Evolutionary conservation across 2,329 filamentous ascomycete species (phyloP), one percentile per base, ranked within the genome.

Genomic region (Phialophora expanda): DNA sequence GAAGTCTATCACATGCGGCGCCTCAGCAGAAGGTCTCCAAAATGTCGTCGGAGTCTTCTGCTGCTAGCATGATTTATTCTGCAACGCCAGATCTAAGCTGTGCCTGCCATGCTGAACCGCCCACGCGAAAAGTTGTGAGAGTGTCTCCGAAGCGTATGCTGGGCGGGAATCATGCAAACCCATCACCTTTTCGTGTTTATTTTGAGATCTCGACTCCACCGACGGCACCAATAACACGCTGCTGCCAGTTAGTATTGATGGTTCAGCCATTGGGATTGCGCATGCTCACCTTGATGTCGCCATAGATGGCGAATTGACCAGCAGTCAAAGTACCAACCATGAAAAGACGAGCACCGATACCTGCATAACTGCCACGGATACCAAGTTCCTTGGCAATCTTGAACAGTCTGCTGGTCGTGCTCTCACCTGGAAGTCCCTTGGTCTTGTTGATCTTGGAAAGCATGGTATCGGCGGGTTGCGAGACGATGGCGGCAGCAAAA

Each of bases 391-490:
- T 90, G 73, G 83, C 91, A 76, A 96, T 96, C 89, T 95, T 95
- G 85, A 94, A 84, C 76, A 96, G 83, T 80, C 92, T 89, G 79
- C 84, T 86, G 78, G 86, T 86, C 75, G 90, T 95, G 76, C 92
- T 88, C 85, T 96, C 91, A 85, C 92, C 92, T 72, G 92, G 91
- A 68, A 88, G 84, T 82, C 91, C 92, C 85, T 92, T 89, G 82
- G 90, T 92, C 90, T 95, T 95, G 90, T 96, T 96, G 86, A 96
- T 95, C 88, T 94, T 95, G 83, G 87, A 90, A 71, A 96, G 89
- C 92, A 96, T 96, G 78, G 92, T 96, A 80, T 96, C 92, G 79
- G 92, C 92, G 74, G 92, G 92, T 84, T 96, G 92, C 70, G 92
- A 96, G 78, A 96, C 86, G 75, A 94, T 79, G 77, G 92, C 92